Evolutionary conservation across 148 eudicot genomes (phyloP), one percentile per base, ranked within the genome.

Genomic region (Chenopodium quinoa): DNA sequence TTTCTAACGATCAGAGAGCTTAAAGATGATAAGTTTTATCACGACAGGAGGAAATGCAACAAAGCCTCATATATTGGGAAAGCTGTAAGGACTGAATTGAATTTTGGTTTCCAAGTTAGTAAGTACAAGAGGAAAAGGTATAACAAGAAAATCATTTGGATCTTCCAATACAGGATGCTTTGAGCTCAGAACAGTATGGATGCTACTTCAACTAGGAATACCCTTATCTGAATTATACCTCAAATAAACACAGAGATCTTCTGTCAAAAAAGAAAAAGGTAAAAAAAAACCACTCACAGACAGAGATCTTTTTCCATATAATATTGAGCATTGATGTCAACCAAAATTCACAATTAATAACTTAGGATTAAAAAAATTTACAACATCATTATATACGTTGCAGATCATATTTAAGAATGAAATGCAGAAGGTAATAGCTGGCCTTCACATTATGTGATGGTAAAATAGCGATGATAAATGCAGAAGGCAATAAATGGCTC

Each of bases 341-440:
- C 71, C 27, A 32, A 70, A 79, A 72, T 80, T 22, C 71, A 75
- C n/a, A 20, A 78, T 29, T 48, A 19, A 50, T 37, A 60, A 37
- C 54, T 67, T 67, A 23, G 9, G 19, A 27, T 74, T 16, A n/a
- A 66, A 13, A 5, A 6, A 65, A 75, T 37, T 75, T 79, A 75
- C 82, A 83, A 69, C 82, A 83, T 19, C 67, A 64, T 8, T 74
- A 77, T 79, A 68, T 76, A 62, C 85, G 76, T 31, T 44, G 65
- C 50, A 52, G 31, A 76, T 76, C 62, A 52, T 71, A 56, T 71
- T 60, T 71, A 73, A 46, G 8, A 63, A 47, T 25, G 34, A 56
- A 29, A 65, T 46, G 48, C 54, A 64, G 54, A 32, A 32, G 65
- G 67, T 20, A 56, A 79, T 9, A 54, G 46, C 44, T 48, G 31